Conservation (phyloP, 2,329 filamentous ascomycete genomes). For the Hyphodiscus sp. region DNA sequence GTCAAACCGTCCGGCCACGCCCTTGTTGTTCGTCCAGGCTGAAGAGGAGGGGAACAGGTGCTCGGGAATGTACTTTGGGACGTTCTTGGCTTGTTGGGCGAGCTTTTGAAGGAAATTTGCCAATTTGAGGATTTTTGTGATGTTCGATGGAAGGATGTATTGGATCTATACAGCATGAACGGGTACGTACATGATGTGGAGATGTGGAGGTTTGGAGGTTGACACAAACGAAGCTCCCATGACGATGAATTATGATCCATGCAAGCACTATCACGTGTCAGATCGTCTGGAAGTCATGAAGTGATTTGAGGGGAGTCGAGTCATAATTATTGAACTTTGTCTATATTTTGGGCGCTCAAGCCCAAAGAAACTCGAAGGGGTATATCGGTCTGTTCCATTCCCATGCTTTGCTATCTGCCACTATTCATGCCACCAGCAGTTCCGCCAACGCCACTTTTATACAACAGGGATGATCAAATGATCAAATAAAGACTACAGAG, state of each 20-base stretch:
- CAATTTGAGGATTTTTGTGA: constrained; percentile 8
- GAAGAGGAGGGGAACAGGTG: constrained; percentile 8
- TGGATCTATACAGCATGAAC: too few relatives aligned
- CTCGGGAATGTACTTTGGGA: constrained; percentile 20
- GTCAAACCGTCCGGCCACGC: constrained; percentile 23
- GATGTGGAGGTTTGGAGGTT: not conserved
- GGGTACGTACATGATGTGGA: not conserved
- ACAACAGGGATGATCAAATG: constrained; percentile 32
- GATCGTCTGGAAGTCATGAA: not conserved
- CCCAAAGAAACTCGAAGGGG: not conserved
- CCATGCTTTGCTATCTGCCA: not conserved
- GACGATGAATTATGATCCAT: not conserved
- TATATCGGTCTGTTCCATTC: not conserved
- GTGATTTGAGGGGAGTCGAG: not conserved
- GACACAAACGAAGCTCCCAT: too few relatives aligned
- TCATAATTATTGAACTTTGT: not conserved
- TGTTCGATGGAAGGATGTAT: too few relatives aligned
- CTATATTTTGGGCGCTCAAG: not conserved
- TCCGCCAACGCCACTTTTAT: not conserved
- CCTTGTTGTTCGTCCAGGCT: constrained; percentile 16
- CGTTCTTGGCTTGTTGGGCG: constrained; percentile 18
- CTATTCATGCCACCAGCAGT: not conserved
- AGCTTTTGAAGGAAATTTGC: constrained; percentile 21
- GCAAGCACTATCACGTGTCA: not conserved
- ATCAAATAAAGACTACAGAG: constrained; percentile 55